Conservation (phyloP, 2,329 filamentous ascomycete genomes). For the Claviceps fusiformis region DNA sequence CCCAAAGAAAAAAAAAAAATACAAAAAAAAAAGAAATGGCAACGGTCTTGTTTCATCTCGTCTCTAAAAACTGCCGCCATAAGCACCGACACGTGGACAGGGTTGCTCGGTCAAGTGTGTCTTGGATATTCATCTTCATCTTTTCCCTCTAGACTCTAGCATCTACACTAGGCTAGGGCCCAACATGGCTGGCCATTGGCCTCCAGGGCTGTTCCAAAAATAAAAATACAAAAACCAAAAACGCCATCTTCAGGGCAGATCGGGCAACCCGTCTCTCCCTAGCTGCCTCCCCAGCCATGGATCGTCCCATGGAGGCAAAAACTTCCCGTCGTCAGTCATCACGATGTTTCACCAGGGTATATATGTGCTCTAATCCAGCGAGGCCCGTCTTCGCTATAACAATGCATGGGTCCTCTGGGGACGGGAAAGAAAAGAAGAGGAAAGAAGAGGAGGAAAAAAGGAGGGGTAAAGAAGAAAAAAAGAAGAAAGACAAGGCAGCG, state of each 20-base stretch:
- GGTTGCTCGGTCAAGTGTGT: too few species aligned
- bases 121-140: not conserved
- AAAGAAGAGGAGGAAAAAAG: not conserved
- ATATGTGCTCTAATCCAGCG: not conserved
- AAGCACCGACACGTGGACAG: too few species aligned
- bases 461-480: not conserved
- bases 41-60: too few species aligned
- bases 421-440: not conserved
- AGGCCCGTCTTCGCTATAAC: not conserved
- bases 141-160: not conserved
- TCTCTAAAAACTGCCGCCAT: too few species aligned
- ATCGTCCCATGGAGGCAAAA: not conserved
- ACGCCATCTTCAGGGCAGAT: not conserved
- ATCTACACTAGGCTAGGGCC: not conserved
- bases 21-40: too few species aligned
- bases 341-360: not conserved
- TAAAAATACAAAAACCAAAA: not conserved
- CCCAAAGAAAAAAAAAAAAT: too few species aligned
- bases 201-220: not conserved
- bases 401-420: not conserved
- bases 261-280: not conserved
- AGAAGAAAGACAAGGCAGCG: not conserved
- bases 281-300: not conserved
- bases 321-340: not conserved
- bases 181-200: not conserved